Base-by-base conservation (phyloP, 2,329 filamentous ascomycete species). In the Drechmeria coniospora region DNA sequence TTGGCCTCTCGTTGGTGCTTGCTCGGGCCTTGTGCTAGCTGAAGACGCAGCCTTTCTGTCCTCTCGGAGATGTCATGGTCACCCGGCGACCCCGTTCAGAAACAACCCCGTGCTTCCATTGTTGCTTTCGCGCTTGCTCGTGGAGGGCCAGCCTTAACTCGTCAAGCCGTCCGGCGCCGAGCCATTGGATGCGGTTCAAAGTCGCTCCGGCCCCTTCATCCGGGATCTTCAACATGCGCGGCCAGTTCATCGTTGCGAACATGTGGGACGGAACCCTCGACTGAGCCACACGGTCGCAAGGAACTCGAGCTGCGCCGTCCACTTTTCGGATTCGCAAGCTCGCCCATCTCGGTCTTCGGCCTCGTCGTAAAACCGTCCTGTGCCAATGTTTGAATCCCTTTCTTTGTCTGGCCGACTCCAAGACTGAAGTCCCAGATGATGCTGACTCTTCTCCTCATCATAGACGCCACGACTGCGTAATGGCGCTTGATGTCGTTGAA, bases 11-110 rank as follows among this genome's bases (percentile, higher is more conserved):
- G 33, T 35, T 31, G 35, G 34, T 36, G 34, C 23, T 35, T 18
- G 16, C 21, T 8, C 12, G 17, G 21, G 30, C 31, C 31, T 33
- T 31, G 36, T 40, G 26, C 29, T 32, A 40, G 36, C 38, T 40
- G 38, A 39, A 35, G 32, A 27, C 31, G 28, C 26, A 33, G 35
- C 25, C 35, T 32, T 26, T 27, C 26, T 27, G 31, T 23, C 30
- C 28, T 34, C 30, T 31, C 21, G 18, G 34, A 32, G 29, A 12
- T 32, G 33, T 31, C 30, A 28, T 29, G 30, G 25, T 35, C 31
- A n/a, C 20, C 20, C 20, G 20, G 9, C 20, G 20, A n/a, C 9
- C 12, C 20, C 20, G 20, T 21, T 9, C 9, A n/a, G 20, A n/a
- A 21, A 18, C 16, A 26, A n/a, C 16, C 13, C 16, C 8, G 20